Evolutionary conservation across 2,329 filamentous ascomycete genomes (phyloP).

Genomic region (Diaporthe sp.): DNA sequence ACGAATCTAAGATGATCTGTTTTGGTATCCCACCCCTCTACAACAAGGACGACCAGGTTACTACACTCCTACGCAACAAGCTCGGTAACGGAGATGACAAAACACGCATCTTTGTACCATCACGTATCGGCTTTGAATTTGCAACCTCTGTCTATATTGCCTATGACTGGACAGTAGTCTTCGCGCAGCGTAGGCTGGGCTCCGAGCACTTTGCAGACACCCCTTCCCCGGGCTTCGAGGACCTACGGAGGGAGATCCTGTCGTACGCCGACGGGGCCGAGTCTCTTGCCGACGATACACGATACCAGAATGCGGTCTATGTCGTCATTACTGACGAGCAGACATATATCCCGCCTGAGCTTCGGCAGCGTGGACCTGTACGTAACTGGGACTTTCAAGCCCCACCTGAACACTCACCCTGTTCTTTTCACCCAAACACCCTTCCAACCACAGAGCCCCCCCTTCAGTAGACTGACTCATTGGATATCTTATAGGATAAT

Average conservation of each 20-base stretch:
- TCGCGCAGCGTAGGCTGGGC: slow-evolving; percentile 6
- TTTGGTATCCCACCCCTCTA: slow-evolving; percentile 10
- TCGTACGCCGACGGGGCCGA: neutral
- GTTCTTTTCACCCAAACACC: neutral
- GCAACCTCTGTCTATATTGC: slow-evolving; percentile 8
- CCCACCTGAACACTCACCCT: neutral
- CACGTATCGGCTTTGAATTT: neutral
- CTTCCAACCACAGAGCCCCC: neutral
- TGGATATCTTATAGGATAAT: neutral
- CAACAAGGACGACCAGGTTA: neutral
- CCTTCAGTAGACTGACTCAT: too few species aligned
- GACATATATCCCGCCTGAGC: neutral
- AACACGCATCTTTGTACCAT: slow-evolving; percentile 18
- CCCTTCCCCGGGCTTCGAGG: neutral
- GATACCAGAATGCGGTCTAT: slow-evolving; percentile 22
- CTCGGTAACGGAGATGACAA: slow-evolving; percentile 6
- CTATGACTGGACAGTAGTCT: slow-evolving; percentile 11
- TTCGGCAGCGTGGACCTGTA: neutral
- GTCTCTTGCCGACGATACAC: neutral
- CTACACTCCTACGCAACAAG: slow-evolving; percentile 16
- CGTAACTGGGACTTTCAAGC: neutral
- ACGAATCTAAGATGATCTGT: slow-evolving; percentile 13
- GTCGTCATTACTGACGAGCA: slow-evolving; percentile 16
- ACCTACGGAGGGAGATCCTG: slow-evolving; percentile 12
- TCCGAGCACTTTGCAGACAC: neutral